Percentiles rank a stretch among this genome's conserved stretches.
phyloP scores from a whole-genome alignment of 2,329 filamentous ascomycete species.

The Coniochaeta sp. region DNA sequence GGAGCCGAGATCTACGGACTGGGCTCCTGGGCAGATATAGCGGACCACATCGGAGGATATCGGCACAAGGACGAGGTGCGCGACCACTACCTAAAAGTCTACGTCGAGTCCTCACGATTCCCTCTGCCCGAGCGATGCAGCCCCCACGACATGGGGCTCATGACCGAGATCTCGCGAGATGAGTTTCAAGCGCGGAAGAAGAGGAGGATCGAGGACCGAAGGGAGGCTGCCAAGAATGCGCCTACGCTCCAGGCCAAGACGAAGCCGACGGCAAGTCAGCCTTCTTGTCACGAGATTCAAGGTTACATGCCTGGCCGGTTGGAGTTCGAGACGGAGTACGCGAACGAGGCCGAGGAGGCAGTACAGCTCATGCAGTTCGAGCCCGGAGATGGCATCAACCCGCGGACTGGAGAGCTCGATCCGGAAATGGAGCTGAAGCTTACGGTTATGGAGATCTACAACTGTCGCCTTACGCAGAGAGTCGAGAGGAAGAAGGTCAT shows the following conservation, averaged over 20 bases:
- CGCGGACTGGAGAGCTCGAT: conserved; percentile 75
- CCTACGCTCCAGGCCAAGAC: conserved; percentile 82
- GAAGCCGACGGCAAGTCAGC: conserved; percentile 91
- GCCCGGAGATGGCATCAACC: conserved; percentile 86
- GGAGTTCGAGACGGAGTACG: conserved; percentile 96
- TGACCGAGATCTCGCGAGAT: conserved; percentile 76
- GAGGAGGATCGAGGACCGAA: conserved; percentile 82
- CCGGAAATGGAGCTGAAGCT: conserved; percentile 97
- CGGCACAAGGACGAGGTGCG: conserved; percentile 91
- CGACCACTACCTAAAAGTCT: conserved; percentile 86
- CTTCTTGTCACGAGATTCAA: conserved; percentile 94
- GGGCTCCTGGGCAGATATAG: conserved; percentile 96
- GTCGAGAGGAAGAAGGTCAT: conserved; percentile 95
- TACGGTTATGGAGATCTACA: conserved; percentile 98
- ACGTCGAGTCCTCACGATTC: conserved; percentile 75
- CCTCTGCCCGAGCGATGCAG: conserved; percentile 82
- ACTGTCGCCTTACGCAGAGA: conserved; percentile 79
- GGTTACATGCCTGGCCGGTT: conserved; percentile 97
- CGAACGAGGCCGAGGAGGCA: conserved; percentile 95
- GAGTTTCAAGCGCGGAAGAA: conserved; percentile 94
- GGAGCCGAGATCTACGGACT: conserved; percentile 94
- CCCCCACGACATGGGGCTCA: conserved; percentile 70
- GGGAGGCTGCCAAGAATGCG: conserved; percentile 78
- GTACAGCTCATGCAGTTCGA: conserved; percentile 99
- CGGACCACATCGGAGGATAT: conserved; percentile 95